Base-by-base conservation (phyloP, 1,284 basidiomycete species). In the Fereydounia khargensis region DNA sequence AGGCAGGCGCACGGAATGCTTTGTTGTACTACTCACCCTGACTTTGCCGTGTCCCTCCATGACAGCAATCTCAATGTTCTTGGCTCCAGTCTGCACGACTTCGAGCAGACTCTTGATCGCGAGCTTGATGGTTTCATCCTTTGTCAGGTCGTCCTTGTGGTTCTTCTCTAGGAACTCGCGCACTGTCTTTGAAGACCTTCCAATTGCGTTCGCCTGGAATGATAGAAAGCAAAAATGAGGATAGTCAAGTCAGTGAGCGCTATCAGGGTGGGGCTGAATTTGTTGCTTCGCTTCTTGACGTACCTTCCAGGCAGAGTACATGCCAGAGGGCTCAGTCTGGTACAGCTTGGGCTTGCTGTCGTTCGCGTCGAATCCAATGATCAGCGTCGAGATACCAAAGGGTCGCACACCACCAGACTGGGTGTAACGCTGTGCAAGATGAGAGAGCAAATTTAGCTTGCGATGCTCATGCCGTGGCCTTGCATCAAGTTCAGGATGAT, bases 111-210 rank as follows among this genome's bases (percentile, higher is more conserved):
- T 90, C 81, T 97, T 98, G 68, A 98, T 84, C 0, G 95, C 89
- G 30, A 98, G 81, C 77, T 97, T 97, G 79, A 98, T 89, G 38
- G 88, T 85, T 50, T 92, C 89, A 30, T 91, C 91, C 52, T 88
- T 82, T 11, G 83, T 81, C 79, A 96, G 82, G 62, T 89, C 88
- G 59, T 96, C 91, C 65, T 86, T 89, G 79, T 95, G 89, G 73
- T 97, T 96, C 83, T 98, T 98, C 79, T 98, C 95, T 48, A 99
- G 78, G 78, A 98, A 99, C 76, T 99, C 95, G 44, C 94, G 86
- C 10, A 99, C 95, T 4, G 95, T 98, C 80, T 98, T 98, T 13
- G 89, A 91, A 11, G 91, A 95, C 41, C 95, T 85, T 19, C 95
- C 95, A 69, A 99, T 96, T 6, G 95, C 90, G 74, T 91, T 95